Evolutionary conservation across 768 basidiomycete genomes (phyloP).

Genomic region (Lentinula aciculospora): DNA sequence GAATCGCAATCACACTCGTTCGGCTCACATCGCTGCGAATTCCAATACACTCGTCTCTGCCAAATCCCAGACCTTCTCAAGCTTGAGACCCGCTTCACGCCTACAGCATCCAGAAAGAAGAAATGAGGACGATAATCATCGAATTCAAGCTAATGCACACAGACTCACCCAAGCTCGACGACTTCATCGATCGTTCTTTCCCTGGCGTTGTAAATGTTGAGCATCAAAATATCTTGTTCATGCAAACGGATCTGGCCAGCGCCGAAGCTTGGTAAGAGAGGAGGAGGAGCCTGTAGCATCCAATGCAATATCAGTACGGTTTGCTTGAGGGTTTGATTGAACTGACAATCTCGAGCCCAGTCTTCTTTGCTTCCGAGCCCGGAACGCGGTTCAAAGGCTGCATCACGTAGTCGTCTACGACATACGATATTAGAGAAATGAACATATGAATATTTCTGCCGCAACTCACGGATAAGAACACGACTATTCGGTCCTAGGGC

Average conservation of each 20-base stretch:
- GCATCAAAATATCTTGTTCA: constrained; percentile 24
- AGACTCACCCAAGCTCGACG: constrained; percentile 23
- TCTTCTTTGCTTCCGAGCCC: not conserved
- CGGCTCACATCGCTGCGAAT: not conserved
- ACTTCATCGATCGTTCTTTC: constrained; percentile 25
- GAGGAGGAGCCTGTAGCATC: constrained; percentile 28
- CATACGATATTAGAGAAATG: too few relatives aligned
- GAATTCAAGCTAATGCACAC: too few relatives aligned
- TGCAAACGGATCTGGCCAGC: constrained; percentile 22
- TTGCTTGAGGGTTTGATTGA: too few relatives aligned
- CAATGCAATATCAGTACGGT: too few relatives aligned
- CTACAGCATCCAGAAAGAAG: not conserved
- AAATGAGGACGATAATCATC: too few relatives aligned
- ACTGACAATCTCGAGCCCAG: not conserved
- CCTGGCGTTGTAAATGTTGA: constrained; percentile 22
- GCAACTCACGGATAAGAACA: too few relatives aligned
- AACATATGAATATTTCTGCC: too few relatives aligned
- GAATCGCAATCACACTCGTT: too few relatives aligned
- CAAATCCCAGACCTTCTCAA: not conserved
- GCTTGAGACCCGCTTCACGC: not conserved
- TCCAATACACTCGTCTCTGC: not conserved
- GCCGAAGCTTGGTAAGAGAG: constrained; percentile 26
- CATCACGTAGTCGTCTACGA: not conserved
- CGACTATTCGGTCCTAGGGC: too few relatives aligned
- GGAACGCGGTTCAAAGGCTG: not conserved